phyloP scores from a whole-genome alignment of 352 stramenopile genomes.

The Pythium angustatum region DNA sequence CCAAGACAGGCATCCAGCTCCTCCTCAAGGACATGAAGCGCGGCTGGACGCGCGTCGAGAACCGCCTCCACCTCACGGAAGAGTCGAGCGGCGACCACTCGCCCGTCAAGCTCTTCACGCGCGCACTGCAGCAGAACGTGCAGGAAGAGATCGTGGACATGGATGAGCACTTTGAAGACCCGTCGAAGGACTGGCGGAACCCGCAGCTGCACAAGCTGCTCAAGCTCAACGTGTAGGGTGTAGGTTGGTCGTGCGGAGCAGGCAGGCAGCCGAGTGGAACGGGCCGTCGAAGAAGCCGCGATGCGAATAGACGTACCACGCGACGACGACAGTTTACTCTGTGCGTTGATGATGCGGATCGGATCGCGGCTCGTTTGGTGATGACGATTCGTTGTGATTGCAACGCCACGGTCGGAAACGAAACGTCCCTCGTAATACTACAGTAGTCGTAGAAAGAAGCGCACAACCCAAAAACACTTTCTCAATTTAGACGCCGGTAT shows the following conservation, averaged over 20 bases:
- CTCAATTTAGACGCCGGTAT: conserved; percentile 13
- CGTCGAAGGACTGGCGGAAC: conserved; percentile 78
- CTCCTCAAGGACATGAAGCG: conserved; percentile 83
- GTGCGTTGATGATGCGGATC: no score
- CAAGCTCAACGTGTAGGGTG: conserved; percentile 68
- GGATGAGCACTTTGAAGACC: conserved; percentile 78
- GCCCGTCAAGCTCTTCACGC: conserved; percentile 44
- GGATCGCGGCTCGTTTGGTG: not conserved
- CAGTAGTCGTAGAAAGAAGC: not conserved
- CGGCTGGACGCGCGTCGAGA: conserved; percentile 70
- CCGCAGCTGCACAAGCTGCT: conserved; percentile 62
- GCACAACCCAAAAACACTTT: no score
- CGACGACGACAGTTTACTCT: no score
- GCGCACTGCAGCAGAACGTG: conserved; percentile 50
- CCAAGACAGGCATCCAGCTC: conserved; percentile 60
- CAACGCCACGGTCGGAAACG: not conserved
- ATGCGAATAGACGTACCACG: conserved; percentile 27
- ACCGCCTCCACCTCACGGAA: conserved; percentile 48
- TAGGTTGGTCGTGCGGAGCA: no score
- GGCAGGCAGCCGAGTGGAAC: no score
- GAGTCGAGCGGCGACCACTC: conserved; percentile 37
- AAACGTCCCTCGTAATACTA: conserved; percentile 8
- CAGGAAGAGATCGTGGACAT: conserved; percentile 63
- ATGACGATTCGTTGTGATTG: no score
- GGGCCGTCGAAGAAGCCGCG: no score